Base-by-base conservation (phyloP, 345 rosid genomes). In the Rhodamnia rubescens region DNA sequence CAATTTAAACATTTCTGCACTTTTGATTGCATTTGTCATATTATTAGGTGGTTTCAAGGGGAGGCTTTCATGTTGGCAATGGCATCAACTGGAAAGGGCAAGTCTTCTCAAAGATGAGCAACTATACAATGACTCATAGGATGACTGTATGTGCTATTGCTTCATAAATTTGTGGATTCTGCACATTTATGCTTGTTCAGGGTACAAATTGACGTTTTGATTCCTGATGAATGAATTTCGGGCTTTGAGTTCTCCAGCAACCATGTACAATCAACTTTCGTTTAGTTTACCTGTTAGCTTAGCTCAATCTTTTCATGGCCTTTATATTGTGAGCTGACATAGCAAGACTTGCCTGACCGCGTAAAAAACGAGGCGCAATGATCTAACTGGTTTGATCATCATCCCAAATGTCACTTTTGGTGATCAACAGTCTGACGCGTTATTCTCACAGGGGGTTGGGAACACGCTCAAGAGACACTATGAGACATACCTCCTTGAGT, bases 61-160 rank as follows among this genome's bases (percentile, higher is more conserved):
- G 93, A 49, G 93, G 93, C 44, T 92, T 92, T 84, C 91, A 92
- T 86, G 93, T 92, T 78, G 93, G 93, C 24, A 92, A 92, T 64
- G 93, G 93, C 84, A 92, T 92, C 89, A 92, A 92, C 85, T 92
- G 93, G 93, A 92, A 92, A 87, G 93, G 93, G 69, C 93, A 92
- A 86, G 93, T 92, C 80, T 92, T 92, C 89, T 92, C 93, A 27
- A 92, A 90, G 90, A 92, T 92, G 93, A 90, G 90, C 49, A 92
- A 92, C 88, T 90, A 90, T 85, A 92, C 93, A 22, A 83, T 88
- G 83, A 92, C 93, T n/a, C 90, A 92, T 81, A 86, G 92, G 85
- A 92, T 92, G 93, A 92, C 93, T 5, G 93, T 92, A 90, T 58
- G 91, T 40, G 64, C 52, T 26, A 20, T 29, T 53, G 69, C 57